phyloP scores from a whole-genome alignment of 257 asterid species.

The Solanum infundibuliforme region DNA sequence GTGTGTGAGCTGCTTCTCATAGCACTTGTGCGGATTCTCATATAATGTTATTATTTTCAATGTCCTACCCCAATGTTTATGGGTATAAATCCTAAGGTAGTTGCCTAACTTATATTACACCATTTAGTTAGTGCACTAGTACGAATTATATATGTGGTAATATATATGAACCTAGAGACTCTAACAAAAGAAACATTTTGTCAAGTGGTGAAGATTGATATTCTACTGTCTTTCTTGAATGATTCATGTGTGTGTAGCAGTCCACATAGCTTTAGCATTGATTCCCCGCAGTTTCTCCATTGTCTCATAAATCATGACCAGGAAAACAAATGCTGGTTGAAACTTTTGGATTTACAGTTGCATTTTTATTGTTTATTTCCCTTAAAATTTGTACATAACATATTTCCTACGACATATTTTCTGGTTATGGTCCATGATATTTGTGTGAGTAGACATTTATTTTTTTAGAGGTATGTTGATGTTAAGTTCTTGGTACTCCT shows the following conservation, averaged over 20 bases:
- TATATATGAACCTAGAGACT: not conserved
- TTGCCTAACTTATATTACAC: not conserved
- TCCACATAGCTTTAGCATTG: not conserved
- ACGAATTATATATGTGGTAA: not conserved
- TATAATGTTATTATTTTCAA: not conserved
- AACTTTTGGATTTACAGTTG: not conserved
- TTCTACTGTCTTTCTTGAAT: not conserved
- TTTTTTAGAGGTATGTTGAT: not conserved
- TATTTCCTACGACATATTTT: not conserved
- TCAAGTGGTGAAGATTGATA: not conserved
- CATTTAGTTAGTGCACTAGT: not conserved
- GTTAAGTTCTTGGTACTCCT: not conserved
- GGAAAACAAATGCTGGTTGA: not conserved
- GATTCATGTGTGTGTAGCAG: not conserved
- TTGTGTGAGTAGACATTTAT: not conserved
- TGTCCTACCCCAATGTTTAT: not conserved
- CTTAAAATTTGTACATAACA: not conserved
- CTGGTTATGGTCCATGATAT: not conserved
- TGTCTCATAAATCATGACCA: not conserved
- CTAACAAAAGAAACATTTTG: not conserved
- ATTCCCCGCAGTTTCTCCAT: not conserved
- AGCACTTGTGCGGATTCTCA: not conserved
- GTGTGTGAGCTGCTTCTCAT: not conserved
- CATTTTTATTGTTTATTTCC: not conserved
- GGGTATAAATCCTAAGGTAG: not conserved